Evolutionary conservation across 352 stramenopile genomes (phyloP), one percentile per base, ranked within the genome.

Genomic region (Globisporangium takayamanum): DNA sequence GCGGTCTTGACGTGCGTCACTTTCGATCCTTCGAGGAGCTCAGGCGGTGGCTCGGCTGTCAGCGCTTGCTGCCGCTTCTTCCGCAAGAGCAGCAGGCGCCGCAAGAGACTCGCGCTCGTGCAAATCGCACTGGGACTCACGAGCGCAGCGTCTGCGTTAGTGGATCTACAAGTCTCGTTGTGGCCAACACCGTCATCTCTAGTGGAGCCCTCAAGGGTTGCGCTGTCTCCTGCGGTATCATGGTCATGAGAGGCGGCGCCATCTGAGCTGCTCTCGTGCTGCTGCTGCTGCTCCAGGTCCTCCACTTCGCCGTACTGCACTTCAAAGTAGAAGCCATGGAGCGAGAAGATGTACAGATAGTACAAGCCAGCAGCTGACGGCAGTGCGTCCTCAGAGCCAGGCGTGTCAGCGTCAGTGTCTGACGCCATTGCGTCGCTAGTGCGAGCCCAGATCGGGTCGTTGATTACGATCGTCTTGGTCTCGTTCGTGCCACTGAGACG

Each of bases 291-390:
- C 10, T 42, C 55, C 41, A 2, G 20, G 28, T 20, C n/a, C n/a
- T 44, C 50, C 16, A 5, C 25, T 12, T 64, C 58, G 48, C 62
- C 64, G 50, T 71, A 74, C 18, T 28, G 51, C 3, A 51, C 55
- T 59, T 78, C 70, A 46, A 69, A 78, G 51, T 73, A 78, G 41
- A 78, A 66, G 2, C 70, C 70, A 36, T 78, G 67, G 0, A 78
- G 37, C 0, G 67, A 69, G 42, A 78, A 74, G 15, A 75, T 56
- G 57, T 73, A 75, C 26, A 78, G 28, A 10, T 70, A 75, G 50
- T 78, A 78, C 10, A 68, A 18, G 1, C 54, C 59, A 22, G 54
- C 47, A 5, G 20, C 25, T 5, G 55, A 62, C 12, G 53, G 26
- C 28, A 15, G 3, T 50, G 18, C 3, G 20, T 3, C 14, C 4